phyloP scores from a whole-genome alignment of 495 filamentous ascomycete genomes.

The Penicillium nucicola region DNA sequence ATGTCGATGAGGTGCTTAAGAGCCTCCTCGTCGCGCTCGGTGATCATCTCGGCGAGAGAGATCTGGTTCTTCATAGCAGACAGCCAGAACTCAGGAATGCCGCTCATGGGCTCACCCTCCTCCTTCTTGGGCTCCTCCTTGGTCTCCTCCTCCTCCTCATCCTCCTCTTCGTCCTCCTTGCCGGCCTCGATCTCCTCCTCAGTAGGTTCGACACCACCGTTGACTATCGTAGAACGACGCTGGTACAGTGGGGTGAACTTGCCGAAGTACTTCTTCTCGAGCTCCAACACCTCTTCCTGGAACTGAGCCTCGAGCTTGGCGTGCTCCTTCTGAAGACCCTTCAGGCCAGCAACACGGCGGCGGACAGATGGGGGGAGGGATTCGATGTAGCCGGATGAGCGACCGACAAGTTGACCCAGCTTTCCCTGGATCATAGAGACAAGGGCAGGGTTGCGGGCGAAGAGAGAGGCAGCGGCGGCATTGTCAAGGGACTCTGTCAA shows the following conservation, averaged over 20 bases:
- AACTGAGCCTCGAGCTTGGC: slow-evolving; percentile 96
- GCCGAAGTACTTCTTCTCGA: slow-evolving; percentile 99
- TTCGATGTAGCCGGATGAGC: slow-evolving; percentile 97
- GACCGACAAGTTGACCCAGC: slow-evolving; percentile 87
- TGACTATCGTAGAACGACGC: slow-evolving; percentile 90
- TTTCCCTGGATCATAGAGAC: slow-evolving; percentile 97
- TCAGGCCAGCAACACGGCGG: slow-evolving; percentile 88
- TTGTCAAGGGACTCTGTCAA: slow-evolving; percentile 81
- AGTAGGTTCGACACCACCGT: slow-evolving; percentile 81
- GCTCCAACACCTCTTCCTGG: slow-evolving; percentile 93
- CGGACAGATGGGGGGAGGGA: slow-evolving; percentile 84
- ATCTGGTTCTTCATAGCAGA: slow-evolving; percentile 99
- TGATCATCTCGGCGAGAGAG: slow-evolving; percentile 95
- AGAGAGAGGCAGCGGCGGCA: slow-evolving; percentile 81
- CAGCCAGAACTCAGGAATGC: slow-evolving; percentile 99
- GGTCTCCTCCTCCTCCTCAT: slow-evolving; percentile 52
- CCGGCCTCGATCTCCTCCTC: slow-evolving; percentile 82
- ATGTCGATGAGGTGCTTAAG: slow-evolving; percentile 91
- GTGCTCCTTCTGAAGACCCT: slow-evolving; percentile 98
- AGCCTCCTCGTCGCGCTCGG: slow-evolving; percentile 89
- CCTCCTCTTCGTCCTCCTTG: slow-evolving; percentile 67
- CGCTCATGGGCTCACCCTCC: slow-evolving; percentile 51
- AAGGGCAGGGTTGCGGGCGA: slow-evolving; percentile 89
- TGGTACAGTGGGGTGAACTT: slow-evolving; percentile 98
- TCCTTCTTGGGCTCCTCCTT: slow-evolving; percentile 49